Evolutionary conservation across 495 filamentous ascomycete species (phyloP).

Genomic region (Podospora australis): DNA sequence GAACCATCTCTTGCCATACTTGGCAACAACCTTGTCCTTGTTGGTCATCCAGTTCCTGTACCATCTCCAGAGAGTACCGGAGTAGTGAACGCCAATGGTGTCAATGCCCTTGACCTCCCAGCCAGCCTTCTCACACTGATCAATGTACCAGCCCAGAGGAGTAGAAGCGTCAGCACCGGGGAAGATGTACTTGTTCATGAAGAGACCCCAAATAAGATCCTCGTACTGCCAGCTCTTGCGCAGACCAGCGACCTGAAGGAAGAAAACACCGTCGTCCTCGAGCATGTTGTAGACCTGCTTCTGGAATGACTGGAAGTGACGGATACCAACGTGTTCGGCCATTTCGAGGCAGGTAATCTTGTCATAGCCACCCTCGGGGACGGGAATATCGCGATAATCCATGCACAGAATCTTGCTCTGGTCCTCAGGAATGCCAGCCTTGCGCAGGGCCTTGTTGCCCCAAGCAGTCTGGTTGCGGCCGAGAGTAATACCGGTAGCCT

Average conservation of each 20-base stretch:
- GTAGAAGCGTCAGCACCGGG: constrained; percentile 81
- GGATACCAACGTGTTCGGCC: constrained; percentile 84
- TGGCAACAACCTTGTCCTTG: constrained; percentile 86
- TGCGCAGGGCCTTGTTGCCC: constrained; percentile 69
- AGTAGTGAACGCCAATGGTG: constrained; percentile 94
- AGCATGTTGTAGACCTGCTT: constrained; percentile 78
- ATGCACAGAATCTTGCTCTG: constrained; percentile 74
- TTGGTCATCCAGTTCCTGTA: constrained; percentile 99
- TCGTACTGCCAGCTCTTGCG: constrained; percentile 84
- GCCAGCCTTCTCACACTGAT: constrained; percentile 65
- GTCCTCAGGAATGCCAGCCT: constrained; percentile 58
- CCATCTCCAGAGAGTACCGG: constrained; percentile 95
- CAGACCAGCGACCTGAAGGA: constrained; percentile 77
- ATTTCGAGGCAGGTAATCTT: constrained; percentile 89
- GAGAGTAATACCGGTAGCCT: constrained; percentile 73
- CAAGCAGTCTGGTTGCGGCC: constrained; percentile 79
- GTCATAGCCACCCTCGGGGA: constrained; percentile 61
- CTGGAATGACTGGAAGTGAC: constrained; percentile 61
- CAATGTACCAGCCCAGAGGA: constrained; percentile 66
- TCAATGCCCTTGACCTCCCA: constrained; percentile 75
- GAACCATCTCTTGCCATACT: constrained; percentile 96
- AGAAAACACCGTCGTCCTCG: constrained; percentile 77
- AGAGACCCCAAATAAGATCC: constrained; percentile 80
- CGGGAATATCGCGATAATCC: constrained; percentile 78
- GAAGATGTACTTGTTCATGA: constrained; percentile 93